A percentile compares a stretch with the other conserved stretches of the same genome.
Evolutionary conservation across 2,329 filamentous ascomycete species (phyloP).

Genomic region (Sporothrix brasiliensis): DNA sequence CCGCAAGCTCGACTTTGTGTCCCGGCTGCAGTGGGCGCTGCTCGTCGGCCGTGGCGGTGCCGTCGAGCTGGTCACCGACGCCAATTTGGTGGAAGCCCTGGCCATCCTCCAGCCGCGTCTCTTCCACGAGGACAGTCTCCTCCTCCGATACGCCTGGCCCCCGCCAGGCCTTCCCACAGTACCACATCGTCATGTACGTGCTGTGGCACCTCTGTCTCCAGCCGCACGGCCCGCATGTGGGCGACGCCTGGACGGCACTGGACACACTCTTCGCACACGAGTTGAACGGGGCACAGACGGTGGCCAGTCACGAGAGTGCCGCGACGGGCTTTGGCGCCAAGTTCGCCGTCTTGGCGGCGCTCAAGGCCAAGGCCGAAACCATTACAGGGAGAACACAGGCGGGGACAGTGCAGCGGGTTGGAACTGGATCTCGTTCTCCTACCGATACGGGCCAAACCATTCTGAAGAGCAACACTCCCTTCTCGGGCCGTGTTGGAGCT

Average conservation of each 20-base stretch:
- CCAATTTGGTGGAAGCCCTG: constrained; percentile 4
- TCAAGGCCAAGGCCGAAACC: constrained; percentile 23
- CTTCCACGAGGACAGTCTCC: not conserved
- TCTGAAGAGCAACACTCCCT: too few species aligned
- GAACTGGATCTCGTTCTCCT: too few species aligned
- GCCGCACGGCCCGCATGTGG: not conserved
- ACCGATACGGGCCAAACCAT: not conserved
- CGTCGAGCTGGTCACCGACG: not conserved
- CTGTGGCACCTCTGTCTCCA: constrained; percentile 5
- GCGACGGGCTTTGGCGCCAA: constrained; percentile 8
- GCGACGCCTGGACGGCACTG: constrained; percentile 1
- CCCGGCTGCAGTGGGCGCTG: not conserved
- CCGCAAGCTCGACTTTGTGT: constrained; percentile 12
- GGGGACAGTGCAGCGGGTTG: not conserved
- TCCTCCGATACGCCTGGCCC: constrained; percentile 6
- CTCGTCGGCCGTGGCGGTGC: constrained; percentile 1
- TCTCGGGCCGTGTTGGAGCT: not conserved
- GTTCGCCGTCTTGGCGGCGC: constrained; percentile 21
- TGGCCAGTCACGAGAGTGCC: too few species aligned
- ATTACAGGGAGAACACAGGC: constrained; percentile 13
- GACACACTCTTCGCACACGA: constrained; percentile 10
- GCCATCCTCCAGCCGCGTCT: not conserved
- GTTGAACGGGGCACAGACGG: not conserved
- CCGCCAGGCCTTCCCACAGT: constrained; percentile 6
- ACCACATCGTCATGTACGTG: constrained; percentile 22